Evolutionary conservation across 2,329 filamentous ascomycete genomes (phyloP).

Genomic region (Cladophialophora chaetospira): DNA sequence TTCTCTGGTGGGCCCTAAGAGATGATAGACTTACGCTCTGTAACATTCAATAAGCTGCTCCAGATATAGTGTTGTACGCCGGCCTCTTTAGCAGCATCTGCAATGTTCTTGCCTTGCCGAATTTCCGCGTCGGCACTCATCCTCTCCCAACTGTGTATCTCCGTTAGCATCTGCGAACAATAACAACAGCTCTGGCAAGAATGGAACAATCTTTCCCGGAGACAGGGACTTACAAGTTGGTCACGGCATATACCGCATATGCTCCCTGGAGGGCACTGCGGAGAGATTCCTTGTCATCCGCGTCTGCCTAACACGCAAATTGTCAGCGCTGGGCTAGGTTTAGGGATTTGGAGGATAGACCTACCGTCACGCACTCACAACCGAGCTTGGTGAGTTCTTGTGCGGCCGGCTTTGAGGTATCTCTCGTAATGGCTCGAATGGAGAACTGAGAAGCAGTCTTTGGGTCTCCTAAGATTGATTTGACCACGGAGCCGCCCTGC

Average conservation of each 20-base stretch:
- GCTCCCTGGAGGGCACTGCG: constrained; percentile 45
- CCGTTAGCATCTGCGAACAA: too few relatives aligned
- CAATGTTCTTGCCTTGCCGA: constrained; percentile 40
- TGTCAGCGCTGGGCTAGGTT: constrained; percentile 37
- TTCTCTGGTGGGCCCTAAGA: not conserved
- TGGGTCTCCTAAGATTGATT: constrained; percentile 48
- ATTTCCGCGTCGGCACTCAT: constrained; percentile 40
- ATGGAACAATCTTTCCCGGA: too few relatives aligned
- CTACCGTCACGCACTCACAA: constrained; percentile 37
- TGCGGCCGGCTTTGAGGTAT: constrained; percentile 38
- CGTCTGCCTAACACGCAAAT: constrained; percentile 40
- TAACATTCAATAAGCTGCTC: constrained; percentile 40
- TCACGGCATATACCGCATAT: constrained; percentile 54
- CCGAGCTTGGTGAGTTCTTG: constrained; percentile 35
- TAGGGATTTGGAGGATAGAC: constrained; percentile 23
- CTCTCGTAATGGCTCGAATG: constrained; percentile 54
- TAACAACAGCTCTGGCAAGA: too few relatives aligned
- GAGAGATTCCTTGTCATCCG: constrained; percentile 44
- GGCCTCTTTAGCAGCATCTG: constrained; percentile 38
- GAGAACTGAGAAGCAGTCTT: constrained; percentile 49
- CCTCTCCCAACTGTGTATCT: constrained; percentile 47
- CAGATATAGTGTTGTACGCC: constrained; percentile 44
- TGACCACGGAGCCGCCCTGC: constrained; percentile 54
- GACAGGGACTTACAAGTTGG: too few relatives aligned
- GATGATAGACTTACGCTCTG: constrained; percentile 18